Percentiles rank a stretch among this genome's conserved stretches.
These are phyloP conservation scores for Cornus suecica DNA, from an alignment of 148 eudicot species.

Conservation along the genomic window DNA sequence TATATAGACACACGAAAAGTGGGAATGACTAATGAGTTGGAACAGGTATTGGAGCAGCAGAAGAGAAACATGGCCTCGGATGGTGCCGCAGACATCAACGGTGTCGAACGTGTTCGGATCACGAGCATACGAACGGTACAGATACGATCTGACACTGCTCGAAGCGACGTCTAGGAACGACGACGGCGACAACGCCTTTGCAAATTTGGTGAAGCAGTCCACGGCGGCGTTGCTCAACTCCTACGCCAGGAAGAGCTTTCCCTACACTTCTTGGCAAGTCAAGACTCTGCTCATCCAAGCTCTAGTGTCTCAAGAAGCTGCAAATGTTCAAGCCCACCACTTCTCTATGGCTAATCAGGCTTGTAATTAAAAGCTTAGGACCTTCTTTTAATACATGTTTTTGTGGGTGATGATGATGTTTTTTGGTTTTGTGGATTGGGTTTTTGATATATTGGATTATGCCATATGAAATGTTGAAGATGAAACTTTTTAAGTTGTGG, in stretches of 20 bases:
- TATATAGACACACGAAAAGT: too few relatives aligned
- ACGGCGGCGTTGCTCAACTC: slow-evolving; percentile 83
- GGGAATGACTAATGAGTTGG: too few relatives aligned
- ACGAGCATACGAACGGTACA: slow-evolving; percentile 62
- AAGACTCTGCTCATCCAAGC: slow-evolving; percentile 60
- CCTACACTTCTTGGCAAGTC: slow-evolving; percentile 78
- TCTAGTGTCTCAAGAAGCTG: slow-evolving; percentile 56
- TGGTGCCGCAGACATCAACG: slow-evolving; percentile 72
- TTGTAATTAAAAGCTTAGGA: slow-evolving; percentile 32
- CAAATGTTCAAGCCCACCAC: slow-evolving; percentile 53
- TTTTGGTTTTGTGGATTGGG: too few relatives aligned
- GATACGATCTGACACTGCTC: slow-evolving; percentile 63
- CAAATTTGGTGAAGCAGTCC: slow-evolving; percentile 57
- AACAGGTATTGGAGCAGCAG: slow-evolving; percentile 55
- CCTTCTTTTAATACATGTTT: too few relatives aligned
- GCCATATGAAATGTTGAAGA: too few relatives aligned
- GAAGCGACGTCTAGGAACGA: slow-evolving; percentile 73
- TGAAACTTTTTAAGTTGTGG: too few relatives aligned
- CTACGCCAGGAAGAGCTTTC: slow-evolving; percentile 69
- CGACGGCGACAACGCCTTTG: slow-evolving; percentile 50
- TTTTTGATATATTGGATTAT: too few relatives aligned
- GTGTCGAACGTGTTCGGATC: slow-evolving; percentile 84
- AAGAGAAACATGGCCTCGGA: slow-evolving; percentile 74
- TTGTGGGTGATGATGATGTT: too few relatives aligned
- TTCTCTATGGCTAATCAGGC: slow-evolving; percentile 62